These are phyloP conservation scores for Lentithecium fluviatile DNA, from an alignment of 495 filamentous ascomycete species.

Conservation along the genomic window DNA sequence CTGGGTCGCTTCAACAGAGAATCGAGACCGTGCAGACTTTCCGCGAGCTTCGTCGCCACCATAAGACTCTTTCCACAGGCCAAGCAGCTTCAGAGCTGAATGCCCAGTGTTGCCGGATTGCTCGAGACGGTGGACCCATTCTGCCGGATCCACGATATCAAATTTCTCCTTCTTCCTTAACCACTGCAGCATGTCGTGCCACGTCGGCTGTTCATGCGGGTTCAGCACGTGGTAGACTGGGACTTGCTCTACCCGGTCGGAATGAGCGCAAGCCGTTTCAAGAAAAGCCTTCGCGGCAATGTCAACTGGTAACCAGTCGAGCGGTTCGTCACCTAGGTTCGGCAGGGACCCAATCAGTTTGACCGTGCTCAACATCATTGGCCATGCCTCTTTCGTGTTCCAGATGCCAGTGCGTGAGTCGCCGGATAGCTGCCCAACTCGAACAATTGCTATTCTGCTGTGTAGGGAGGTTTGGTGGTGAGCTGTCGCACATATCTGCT, in stretches of 20 bases:
- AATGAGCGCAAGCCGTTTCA: constrained; percentile 42
- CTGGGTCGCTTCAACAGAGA: constrained; percentile 42
- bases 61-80: constrained; percentile 50
- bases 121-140: constrained; percentile 50
- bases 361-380: constrained; percentile 56
- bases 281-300: constrained; percentile 52
- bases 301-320: constrained; percentile 61
- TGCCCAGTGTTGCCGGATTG: constrained; percentile 35
- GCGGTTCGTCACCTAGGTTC: constrained; percentile 47
- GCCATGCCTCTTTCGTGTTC: constrained; percentile 65
- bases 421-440: constrained; percentile 61
- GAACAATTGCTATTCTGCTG: constrained; percentile 45
- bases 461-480: constrained; percentile 31
- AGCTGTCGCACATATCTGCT: constrained; percentile 50
- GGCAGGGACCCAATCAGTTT: constrained; percentile 53
- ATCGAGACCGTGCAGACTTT: constrained; percentile 26
- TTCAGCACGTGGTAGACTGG: constrained; percentile 55
- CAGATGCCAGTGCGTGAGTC: constrained; percentile 57
- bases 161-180: constrained; percentile 41
- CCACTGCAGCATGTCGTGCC: constrained; percentile 50
- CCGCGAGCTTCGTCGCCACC: constrained; percentile 17
- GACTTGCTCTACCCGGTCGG: not conserved
- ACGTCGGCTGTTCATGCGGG: constrained; percentile 43
- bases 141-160: constrained; percentile 40
- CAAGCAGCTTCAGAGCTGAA: constrained; percentile 47